Evolutionary conservation across 106 monocot genomes (phyloP).

Genomic region (Apostasia shenzhenica): DNA sequence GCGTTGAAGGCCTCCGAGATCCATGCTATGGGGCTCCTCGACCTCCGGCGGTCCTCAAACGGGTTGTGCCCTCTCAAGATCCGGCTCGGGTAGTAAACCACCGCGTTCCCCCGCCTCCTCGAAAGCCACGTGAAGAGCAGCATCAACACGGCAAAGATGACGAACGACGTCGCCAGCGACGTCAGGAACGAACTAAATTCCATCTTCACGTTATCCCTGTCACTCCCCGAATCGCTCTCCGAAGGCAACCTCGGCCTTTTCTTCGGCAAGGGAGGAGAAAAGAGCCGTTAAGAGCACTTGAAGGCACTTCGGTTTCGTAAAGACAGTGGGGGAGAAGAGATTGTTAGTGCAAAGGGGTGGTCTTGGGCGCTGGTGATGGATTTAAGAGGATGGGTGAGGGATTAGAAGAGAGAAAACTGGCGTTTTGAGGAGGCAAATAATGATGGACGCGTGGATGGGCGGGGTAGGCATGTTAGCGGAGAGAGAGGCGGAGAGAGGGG

Average conservation of each 20-base stretch:
- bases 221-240: too few species aligned
- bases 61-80: conserved; percentile 48
- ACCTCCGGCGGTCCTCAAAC: conserved; percentile 23
- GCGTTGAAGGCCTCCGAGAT: conserved; percentile 56
- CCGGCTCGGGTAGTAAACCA: conserved; percentile 74
- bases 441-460: too few species aligned
- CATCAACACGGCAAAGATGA: conserved; percentile 64
- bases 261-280: too few species aligned
- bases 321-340: too few species aligned
- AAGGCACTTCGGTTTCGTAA: too few species aligned
- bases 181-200: conserved; percentile 78
- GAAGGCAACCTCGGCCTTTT: too few species aligned
- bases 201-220: conserved; percentile 21
- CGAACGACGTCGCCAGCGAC: conserved; percentile 68
- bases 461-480: too few species aligned
- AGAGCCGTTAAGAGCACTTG: too few species aligned
- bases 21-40: conserved; percentile 66
- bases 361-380: too few species aligned
- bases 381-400: too few species aligned
- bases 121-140: conserved; percentile 68
- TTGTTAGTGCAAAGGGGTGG: too few species aligned
- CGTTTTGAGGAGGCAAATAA: not conserved
- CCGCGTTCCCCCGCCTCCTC: conserved; percentile 56
- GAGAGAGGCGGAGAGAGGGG: too few species aligned
- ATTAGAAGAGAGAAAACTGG: not conserved